Conservation (phyloP, 2,329 filamentous ascomycete species). For the Fusarium tjaetaba region DNA sequence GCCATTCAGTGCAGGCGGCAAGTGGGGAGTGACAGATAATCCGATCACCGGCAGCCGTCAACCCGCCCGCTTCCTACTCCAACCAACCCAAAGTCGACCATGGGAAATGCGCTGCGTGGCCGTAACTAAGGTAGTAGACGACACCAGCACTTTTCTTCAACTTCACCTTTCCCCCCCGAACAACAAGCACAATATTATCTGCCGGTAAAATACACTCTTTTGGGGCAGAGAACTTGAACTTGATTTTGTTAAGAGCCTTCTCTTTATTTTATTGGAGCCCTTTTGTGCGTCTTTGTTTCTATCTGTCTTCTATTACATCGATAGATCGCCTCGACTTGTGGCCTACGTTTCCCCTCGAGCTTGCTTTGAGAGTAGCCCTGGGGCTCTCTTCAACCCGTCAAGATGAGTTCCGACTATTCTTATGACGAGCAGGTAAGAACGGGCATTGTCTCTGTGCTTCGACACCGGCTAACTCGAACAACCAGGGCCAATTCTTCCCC, state of each 20-base stretch:
- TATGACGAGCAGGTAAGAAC: slow-evolving; percentile 86
- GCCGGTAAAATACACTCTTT: slow-evolving; percentile 32
- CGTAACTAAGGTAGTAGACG: slow-evolving; percentile 36
- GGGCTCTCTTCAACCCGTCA: slow-evolving; percentile 54
- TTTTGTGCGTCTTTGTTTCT: slow-evolving; percentile 23
- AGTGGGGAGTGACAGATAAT: slow-evolving; percentile 48
- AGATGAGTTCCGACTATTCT: slow-evolving; percentile 94
- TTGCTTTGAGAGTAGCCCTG: slow-evolving; percentile 45
- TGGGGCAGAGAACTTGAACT: slow-evolving; percentile 12
- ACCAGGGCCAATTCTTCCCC: slow-evolving; percentile 93
- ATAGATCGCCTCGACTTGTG: slow-evolving; percentile 16
- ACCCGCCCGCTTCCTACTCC: slow-evolving; percentile 10
- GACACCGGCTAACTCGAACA: slow-evolving; percentile 2
- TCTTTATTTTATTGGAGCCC: slow-evolving; percentile 2
- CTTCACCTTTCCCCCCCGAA: background rate
- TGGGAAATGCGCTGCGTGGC: slow-evolving; percentile 43
- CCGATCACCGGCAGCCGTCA: slow-evolving; percentile 43
- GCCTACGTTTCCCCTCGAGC: slow-evolving; percentile 26
- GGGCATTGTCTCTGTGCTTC: background rate
- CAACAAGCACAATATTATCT: slow-evolving; percentile 13
- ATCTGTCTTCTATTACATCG: slow-evolving; percentile 2
- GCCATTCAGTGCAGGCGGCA: slow-evolving; percentile 32
- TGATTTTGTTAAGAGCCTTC: slow-evolving; percentile 8
- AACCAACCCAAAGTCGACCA: background rate
- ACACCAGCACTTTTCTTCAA: slow-evolving; percentile 9